phyloP scores from a whole-genome alignment of 352 stramenopile genomes.

The Pseudoperonospora humuli region DNA sequence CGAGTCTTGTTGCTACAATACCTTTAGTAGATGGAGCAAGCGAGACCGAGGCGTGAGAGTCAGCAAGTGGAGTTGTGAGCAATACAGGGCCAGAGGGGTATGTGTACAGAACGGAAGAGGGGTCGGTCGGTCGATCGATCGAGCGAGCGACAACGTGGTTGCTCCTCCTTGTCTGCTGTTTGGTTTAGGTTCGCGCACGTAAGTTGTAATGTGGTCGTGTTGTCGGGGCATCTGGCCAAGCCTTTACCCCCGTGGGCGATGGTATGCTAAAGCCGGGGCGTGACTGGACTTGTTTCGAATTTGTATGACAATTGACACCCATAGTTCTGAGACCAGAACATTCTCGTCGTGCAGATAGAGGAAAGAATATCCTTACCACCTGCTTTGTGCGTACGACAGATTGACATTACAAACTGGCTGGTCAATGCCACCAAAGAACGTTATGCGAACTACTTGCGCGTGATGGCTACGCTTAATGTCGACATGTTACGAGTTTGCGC shows the following conservation, averaged over 20 bases:
- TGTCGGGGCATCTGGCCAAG: constrained; percentile 12
- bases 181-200: constrained; percentile 10
- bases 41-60: constrained; percentile 29
- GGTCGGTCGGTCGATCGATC: constrained; percentile 1
- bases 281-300: neutral
- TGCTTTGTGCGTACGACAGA: neutral
- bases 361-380: constrained; percentile 3
- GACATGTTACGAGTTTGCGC: constrained; percentile 3
- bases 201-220: constrained; percentile 14
- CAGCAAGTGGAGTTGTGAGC: constrained; percentile 46
- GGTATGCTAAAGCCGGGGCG: constrained; percentile 15
- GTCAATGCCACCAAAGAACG: neutral
- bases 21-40: constrained; percentile 8
- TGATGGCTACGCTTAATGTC: constrained; percentile 20
- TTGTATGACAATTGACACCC: neutral
- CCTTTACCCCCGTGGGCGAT: constrained; percentile 16
- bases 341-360: neutral
- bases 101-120: neutral
- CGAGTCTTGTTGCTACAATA: constrained; percentile 6
- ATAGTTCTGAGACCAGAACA: constrained; percentile 7
- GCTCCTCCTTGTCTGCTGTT: constrained; percentile 8
- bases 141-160: constrained; percentile 2
- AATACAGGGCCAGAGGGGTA: neutral
- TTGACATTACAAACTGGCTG: constrained; percentile 4
- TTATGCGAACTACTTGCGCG: constrained; percentile 1